These are phyloP conservation scores for Ceratocystis lukuohia DNA, from an alignment of 2,329 filamentous ascomycete genomes.

Conservation along the genomic window DNA sequence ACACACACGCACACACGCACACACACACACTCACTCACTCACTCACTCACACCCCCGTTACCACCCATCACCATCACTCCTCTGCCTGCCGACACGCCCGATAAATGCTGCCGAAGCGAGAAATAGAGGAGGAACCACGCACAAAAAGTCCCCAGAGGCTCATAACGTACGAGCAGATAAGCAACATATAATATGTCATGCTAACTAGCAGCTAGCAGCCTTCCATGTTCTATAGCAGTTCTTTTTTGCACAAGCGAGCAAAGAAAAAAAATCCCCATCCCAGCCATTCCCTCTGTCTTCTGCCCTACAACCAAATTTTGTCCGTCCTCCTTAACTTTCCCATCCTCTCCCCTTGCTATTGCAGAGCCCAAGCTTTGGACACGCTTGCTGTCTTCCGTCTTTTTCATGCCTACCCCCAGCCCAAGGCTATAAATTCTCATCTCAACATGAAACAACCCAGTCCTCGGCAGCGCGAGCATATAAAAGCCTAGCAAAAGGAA, in stretches of 20 bases:
- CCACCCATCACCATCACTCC: background rate
- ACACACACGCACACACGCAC: too few species aligned
- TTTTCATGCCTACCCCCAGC: background rate
- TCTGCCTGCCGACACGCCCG: background rate
- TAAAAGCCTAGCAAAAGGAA: background rate
- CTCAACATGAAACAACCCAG: slow-evolving; percentile 5
- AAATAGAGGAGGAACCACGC: background rate
- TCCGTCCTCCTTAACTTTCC: background rate
- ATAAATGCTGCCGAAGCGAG: background rate
- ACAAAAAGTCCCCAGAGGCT: background rate
- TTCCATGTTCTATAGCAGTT: slow-evolving; percentile 1
- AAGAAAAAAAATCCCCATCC: background rate
- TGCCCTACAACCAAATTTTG: background rate
- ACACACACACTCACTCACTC: too few species aligned
- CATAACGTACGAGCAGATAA: background rate
- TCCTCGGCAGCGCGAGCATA: background rate
- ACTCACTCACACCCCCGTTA: background rate
- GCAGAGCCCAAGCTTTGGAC: background rate
- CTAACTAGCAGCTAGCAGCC: background rate
- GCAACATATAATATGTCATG: background rate
- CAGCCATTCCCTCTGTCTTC: background rate
- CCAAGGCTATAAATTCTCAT: slow-evolving; percentile 1
- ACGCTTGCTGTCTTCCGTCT: background rate
- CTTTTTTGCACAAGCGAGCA: background rate
- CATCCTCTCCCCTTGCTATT: background rate